Percentiles rank a stretch among this genome's conserved stretches.
Evolutionary conservation across 352 stramenopile species (phyloP).

Genomic region (Porosira glacialis): DNA sequence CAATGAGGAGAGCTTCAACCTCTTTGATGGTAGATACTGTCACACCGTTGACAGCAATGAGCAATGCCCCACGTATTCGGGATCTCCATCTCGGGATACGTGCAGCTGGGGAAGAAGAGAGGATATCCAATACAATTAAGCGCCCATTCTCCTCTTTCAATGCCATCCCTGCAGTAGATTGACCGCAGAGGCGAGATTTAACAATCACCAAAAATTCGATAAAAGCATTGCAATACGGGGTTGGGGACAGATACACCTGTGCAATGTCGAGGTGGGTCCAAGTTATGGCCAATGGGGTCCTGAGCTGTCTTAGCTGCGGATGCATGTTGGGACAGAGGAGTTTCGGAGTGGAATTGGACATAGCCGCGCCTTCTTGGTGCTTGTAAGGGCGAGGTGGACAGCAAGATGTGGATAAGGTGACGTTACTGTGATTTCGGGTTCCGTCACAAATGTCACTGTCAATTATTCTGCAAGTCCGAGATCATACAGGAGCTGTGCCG

Average conservation of each 20-base stretch:
- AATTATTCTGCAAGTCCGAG: conserved; percentile 8
- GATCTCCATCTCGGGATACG: not conserved
- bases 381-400: too few relatives aligned
- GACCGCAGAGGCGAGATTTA: not conserved
- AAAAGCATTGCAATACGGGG: conserved; percentile 21
- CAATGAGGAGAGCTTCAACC: not conserved
- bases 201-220: not conserved
- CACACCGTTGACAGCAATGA: not conserved
- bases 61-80: not conserved
- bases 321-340: too few relatives aligned
- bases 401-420: not conserved
- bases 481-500: conserved; percentile 27
- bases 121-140: conserved; percentile 2
- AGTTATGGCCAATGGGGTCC: too few relatives aligned
- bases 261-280: not conserved
- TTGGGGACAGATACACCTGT: conserved; percentile 32
- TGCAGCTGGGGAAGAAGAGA: not conserved
- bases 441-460: not conserved
- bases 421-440: not conserved
- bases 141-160: not conserved
- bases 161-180: conserved; percentile 14
- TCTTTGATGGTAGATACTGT: conserved; percentile 1
- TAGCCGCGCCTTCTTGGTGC: too few relatives aligned
- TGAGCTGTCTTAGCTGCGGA: too few relatives aligned
- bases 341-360: too few relatives aligned